phyloP scores from a whole-genome alignment of 768 basidiomycete genomes.

The Agaricus bisporus region DNA sequence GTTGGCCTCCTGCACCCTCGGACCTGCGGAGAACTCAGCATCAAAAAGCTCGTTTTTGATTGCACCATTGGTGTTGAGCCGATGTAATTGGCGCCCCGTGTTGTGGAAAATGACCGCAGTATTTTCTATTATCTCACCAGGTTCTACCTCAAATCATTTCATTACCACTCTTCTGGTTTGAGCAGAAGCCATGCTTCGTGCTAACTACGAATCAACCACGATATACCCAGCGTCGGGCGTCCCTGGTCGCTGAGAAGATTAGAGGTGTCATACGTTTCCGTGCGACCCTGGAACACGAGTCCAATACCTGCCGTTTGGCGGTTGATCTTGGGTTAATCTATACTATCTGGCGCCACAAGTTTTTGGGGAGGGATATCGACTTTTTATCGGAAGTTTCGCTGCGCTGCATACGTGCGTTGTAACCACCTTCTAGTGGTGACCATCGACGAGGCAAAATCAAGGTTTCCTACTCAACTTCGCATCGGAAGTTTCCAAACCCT shows the following conservation, averaged over 20 bases:
- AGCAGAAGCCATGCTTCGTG: too few relatives aligned
- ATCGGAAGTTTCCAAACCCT: too few relatives aligned
- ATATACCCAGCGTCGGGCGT: too few relatives aligned
- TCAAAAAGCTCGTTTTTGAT: constrained; percentile 1
- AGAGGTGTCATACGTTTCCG: too few relatives aligned
- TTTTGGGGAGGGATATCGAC: constrained; percentile 6
- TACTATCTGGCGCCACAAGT: not conserved
- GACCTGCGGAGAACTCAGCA: constrained; percentile 1
- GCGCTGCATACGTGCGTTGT: not conserved
- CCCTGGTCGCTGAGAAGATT: too few relatives aligned
- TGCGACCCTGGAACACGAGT: constrained; percentile 8
- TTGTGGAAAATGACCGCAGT: too few relatives aligned
- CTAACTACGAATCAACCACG: too few relatives aligned
- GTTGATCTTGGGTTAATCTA: not conserved
- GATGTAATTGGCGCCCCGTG: not conserved
- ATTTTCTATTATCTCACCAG: too few relatives aligned
- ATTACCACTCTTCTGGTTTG: too few relatives aligned
- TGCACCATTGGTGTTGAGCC: not conserved
- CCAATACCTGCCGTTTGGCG: not conserved
- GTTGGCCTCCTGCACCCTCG: not conserved
- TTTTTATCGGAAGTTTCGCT: constrained; percentile 1
- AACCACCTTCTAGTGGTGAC: not conserved
- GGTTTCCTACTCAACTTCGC: too few relatives aligned
- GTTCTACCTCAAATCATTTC: not conserved
- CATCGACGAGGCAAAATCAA: too few relatives aligned